Percentiles rank a stretch among this genome's conserved stretches.
phyloP scores from a whole-genome alignment of 352 stramenopile genomes.

The Globisporangium takayamanum region DNA sequence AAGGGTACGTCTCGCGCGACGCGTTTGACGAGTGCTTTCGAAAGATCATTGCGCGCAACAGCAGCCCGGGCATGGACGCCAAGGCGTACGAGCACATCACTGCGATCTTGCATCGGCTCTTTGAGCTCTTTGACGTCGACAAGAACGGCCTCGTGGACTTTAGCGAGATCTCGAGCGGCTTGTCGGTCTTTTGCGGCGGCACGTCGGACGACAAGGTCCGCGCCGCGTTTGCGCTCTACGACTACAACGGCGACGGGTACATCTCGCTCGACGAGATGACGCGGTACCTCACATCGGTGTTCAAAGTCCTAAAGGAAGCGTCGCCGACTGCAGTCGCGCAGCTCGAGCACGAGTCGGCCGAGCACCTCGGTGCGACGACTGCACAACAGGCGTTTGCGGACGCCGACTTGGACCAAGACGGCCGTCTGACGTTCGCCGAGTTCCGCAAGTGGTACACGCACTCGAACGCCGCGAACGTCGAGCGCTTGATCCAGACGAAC shows the following conservation, averaged over 20 bases:
- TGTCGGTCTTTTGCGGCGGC: conserved; percentile 83
- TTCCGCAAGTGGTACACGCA: conserved; percentile 81
- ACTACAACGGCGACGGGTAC: conserved; percentile 80
- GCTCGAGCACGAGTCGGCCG: conserved; percentile 41
- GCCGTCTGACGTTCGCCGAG: conserved; percentile 62
- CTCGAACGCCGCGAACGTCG: conserved; percentile 68
- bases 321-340: conserved; percentile 43
- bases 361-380: conserved; percentile 55
- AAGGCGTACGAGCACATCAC: conserved; percentile 61
- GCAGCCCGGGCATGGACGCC: conserved; percentile 28
- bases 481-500: conserved; percentile 74
- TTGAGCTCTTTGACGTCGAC: conserved; percentile 80
- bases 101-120: conserved; percentile 70
- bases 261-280: conserved; percentile 84
- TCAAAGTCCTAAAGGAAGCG: conserved; percentile 76
- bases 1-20: conserved; percentile 62
- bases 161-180: conserved; percentile 78
- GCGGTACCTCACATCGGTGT: conserved; percentile 81
- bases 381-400: conserved; percentile 71
- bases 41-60: conserved; percentile 52
- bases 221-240: conserved; percentile 75
- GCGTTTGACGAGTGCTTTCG: conserved; percentile 78
- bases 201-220: conserved; percentile 71
- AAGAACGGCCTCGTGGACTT: conserved; percentile 83
- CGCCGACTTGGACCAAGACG: conserved; percentile 62